phyloP scores from a whole-genome alignment of 768 basidiomycete genomes.

The Lactarius hengduanensis region DNA sequence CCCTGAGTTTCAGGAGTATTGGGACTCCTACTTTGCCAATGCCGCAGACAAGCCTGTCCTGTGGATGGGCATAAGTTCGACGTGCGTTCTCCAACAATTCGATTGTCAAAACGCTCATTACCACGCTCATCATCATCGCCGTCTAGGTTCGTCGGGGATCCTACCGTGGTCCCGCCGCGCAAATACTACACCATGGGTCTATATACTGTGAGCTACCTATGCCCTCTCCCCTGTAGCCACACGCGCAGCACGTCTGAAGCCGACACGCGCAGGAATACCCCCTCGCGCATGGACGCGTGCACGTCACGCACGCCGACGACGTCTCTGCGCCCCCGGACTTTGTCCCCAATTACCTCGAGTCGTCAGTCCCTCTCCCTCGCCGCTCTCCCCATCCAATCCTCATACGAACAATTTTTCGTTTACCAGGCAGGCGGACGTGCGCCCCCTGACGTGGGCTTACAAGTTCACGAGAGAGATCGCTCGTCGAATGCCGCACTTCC shows the following conservation, averaged over 20 bases:
- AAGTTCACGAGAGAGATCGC: constrained; percentile 53
- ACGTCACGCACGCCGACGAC: constrained; percentile 28
- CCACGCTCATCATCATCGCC: too few relatives aligned
- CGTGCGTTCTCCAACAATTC: constrained; percentile 36
- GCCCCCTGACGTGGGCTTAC: constrained; percentile 49
- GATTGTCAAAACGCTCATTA: not conserved
- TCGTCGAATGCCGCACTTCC: constrained; percentile 47
- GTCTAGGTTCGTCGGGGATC: constrained; percentile 28
- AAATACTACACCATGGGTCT: constrained; percentile 27
- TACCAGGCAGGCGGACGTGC: constrained; percentile 35
- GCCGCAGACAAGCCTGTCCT: constrained; percentile 57
- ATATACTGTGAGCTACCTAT: constrained; percentile 12
- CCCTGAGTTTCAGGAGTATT: constrained; percentile 46
- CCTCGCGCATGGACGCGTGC: constrained; percentile 26
- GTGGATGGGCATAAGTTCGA: constrained; percentile 42
- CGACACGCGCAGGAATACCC: constrained; percentile 24
- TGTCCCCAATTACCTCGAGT: constrained; percentile 39
- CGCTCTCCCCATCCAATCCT: constrained; percentile 34
- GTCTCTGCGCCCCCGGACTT: constrained; percentile 28
- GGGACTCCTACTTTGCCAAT: constrained; percentile 50
- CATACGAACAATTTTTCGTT: constrained; percentile 26
- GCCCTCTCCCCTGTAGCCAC: not conserved
- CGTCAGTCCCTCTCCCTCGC: constrained; percentile 45
- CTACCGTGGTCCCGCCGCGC: constrained; percentile 13
- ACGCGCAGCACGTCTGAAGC: not conserved